Evolutionary conservation across 2,329 filamentous ascomycete species (phyloP), one percentile per base, ranked within the genome.

Genomic region (Echinosphaeria canescens): DNA sequence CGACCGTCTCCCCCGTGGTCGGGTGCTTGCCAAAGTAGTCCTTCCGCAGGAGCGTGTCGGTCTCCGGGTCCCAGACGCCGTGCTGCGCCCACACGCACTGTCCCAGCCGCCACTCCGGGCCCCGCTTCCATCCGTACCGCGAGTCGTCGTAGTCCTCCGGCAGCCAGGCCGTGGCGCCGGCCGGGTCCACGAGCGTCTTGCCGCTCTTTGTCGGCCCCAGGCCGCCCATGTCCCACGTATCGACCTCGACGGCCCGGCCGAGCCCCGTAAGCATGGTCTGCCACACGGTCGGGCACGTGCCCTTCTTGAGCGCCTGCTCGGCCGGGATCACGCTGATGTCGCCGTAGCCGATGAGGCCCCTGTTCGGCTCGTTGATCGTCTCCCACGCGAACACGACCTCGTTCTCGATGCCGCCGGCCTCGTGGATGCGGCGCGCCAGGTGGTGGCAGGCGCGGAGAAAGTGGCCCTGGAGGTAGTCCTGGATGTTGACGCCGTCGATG

Each of bases 31-130:
- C 61, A 41, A 98, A 98, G 47, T 95, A 93, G 44, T 91, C 70
- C 39, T 84, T 90, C 36, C 65, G 68, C 30, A 92, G 48, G 5
- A 98, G 52, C 1, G 63, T 67, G 43, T 93, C 82, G 3, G 64
- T 75, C 4, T 57, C 53, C 5, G 76, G 72, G 42, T 98, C 81
- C 88, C 88, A 98, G 5, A 98, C 69, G 2, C 84, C 85, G 46
- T 98, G 84, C 42, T 93, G 85, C 4, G 88, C 85, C 88, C 88
- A 98, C 22, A 98, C 47, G 41, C 88, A 95, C 47, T 90, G 70
- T n/a, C 88, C 88, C 12, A 98, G 53, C 45, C 74, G 84, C 88
- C 88, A 98, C 6, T 60, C 73, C 1, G 76, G 62, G 41, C 91
- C 80, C 35, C 88, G 68, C 43, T 76, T 82, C 71, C 80, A 98